Conservation (phyloP, 495 filamentous ascomycete genomes). For the Rhypophila decipiens region DNA sequence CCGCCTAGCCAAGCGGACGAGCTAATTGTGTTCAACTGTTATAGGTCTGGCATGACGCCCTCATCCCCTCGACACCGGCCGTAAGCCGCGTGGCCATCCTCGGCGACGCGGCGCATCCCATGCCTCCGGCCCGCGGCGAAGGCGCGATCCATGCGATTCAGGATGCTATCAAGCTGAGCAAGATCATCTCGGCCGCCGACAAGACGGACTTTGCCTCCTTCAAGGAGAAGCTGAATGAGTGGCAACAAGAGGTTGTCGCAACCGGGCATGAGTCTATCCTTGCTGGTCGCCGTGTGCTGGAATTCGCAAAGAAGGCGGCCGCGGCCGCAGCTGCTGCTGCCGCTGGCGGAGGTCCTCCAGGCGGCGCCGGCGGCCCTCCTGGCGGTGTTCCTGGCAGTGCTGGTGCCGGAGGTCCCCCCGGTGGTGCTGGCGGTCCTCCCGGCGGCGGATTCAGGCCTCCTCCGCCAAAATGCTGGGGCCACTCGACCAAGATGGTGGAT, state of each 20-base stretch:
- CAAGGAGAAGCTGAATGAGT: conserved; percentile 8
- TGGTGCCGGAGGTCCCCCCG: too few relatives aligned
- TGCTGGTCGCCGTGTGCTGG: too few relatives aligned
- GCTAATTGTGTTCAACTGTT: background rate
- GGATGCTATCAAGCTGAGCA: conserved; percentile 20
- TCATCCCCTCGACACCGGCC: conserved; percentile 10
- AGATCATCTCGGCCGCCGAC: conserved; percentile 11
- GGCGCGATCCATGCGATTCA: conserved; percentile 26
- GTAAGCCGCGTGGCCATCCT: conserved; percentile 42
- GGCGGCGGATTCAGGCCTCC: too few relatives aligned
- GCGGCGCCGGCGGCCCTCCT: too few relatives aligned
- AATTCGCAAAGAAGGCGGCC: too few relatives aligned
- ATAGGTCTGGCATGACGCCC: conserved; percentile 14
- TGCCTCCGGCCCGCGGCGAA: conserved; percentile 42
- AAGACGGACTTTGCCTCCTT: conserved; percentile 2
- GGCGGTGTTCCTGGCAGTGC: too few relatives aligned
- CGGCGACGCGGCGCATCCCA: conserved; percentile 55
- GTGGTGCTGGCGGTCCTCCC: too few relatives aligned
- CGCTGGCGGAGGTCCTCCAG: too few relatives aligned
- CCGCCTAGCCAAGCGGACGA: background rate
- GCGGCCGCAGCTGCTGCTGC: too few relatives aligned
- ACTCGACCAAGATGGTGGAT: conserved; percentile 4
- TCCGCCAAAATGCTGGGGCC: conserved; percentile 8
- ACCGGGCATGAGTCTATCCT: conserved; percentile 11
- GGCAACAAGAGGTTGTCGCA: conserved; percentile 11